A percentile compares a stretch with the other conserved stretches of the same genome.
Evolutionary conservation across 2,329 filamentous ascomycete species (phyloP).

Genomic region (Verticillium klebahnii): DNA sequence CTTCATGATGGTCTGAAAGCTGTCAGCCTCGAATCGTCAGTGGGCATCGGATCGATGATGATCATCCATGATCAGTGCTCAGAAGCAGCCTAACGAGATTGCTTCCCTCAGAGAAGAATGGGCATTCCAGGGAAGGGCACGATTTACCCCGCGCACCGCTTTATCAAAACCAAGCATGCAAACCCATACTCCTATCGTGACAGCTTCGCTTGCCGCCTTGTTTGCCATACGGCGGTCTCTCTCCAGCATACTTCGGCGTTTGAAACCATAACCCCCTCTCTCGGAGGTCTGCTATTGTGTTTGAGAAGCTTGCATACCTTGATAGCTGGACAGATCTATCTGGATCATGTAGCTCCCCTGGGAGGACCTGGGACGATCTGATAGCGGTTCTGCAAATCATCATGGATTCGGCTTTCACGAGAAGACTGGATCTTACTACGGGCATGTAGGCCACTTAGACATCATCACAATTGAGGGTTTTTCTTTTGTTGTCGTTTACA

Average conservation of each 20-base stretch:
- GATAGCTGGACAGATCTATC: conserved; percentile 8
- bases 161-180: too few species aligned
- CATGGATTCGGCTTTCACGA: conserved; percentile 4
- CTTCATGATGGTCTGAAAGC: too few species aligned
- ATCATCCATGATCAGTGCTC: too few species aligned
- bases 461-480: conserved; percentile 4
- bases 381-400: conserved; percentile 4
- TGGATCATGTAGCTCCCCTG: neutral
- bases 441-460: conserved; percentile 11
- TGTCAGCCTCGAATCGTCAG: too few species aligned
- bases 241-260: conserved; percentile 10
- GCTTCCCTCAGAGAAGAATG: too few species aligned
- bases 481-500: neutral
- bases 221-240: neutral
- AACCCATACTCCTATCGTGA: neutral
- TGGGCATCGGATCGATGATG: too few species aligned
- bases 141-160: too few species aligned
- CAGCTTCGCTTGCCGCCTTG: neutral
- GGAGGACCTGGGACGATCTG: neutral
- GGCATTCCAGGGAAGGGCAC: neutral
- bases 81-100: too few species aligned
- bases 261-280: conserved; percentile 1
- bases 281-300: neutral
- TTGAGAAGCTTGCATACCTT: neutral
- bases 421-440: conserved; percentile 9